Percentiles rank a stretch among this genome's conserved stretches.
phyloP scores from a whole-genome alignment of 345 rosid genomes.

The Carallia brachiata region DNA sequence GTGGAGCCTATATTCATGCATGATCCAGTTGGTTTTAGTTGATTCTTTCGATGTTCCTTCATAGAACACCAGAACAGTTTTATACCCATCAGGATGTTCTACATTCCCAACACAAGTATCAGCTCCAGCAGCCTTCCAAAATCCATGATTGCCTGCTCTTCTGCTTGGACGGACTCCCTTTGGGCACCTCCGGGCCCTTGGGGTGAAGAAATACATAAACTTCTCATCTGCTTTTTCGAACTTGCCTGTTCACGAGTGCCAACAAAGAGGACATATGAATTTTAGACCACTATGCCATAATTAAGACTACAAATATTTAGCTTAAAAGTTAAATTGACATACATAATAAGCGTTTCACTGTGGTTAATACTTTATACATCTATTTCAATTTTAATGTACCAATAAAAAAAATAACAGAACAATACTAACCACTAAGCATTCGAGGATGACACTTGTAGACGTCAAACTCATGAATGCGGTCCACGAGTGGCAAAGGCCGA shows the following conservation, averaged over 20 bases:
- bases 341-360: too few relatives aligned
- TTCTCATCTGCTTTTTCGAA: neutral
- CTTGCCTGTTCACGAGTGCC: neutral
- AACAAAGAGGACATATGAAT: too few relatives aligned
- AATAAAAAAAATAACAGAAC: neutral
- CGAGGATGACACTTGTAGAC: constrained; percentile 4
- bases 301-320: too few relatives aligned
- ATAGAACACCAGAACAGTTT: constrained; percentile 4
- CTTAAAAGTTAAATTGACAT: too few relatives aligned
- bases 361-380: too few relatives aligned
- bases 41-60: neutral
- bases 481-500: neutral
- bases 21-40: neutral
- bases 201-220: constrained; percentile 14
- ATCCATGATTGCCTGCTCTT: constrained; percentile 3
- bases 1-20: neutral
- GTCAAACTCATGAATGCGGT: neutral
- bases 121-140: constrained; percentile 15
- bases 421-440: neutral
- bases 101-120: neutral
- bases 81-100: neutral
- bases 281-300: too few relatives aligned
- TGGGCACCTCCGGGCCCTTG: constrained; percentile 3
- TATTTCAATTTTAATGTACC: too few relatives aligned
- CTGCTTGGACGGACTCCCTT: constrained; percentile 1